Percentiles rank a stretch among this genome's conserved stretches.
phyloP scores from a whole-genome alignment of 2,329 filamentous ascomycete genomes.

The Colletotrichum viniferum region DNA sequence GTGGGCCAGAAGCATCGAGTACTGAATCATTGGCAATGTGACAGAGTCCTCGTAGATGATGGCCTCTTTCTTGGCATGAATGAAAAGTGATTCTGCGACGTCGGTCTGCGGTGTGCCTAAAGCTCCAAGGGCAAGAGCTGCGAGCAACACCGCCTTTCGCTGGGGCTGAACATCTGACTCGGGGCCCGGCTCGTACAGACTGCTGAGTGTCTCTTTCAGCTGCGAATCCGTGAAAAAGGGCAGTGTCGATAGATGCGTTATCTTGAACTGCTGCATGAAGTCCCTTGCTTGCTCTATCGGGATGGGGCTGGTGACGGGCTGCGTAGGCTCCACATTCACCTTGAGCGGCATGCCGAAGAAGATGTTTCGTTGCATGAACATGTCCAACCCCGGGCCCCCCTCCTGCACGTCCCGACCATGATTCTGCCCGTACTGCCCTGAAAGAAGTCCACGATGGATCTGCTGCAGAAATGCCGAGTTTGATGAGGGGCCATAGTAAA shows the following conservation, averaged over 20 bases:
- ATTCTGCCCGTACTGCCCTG: slow-evolving; percentile 12
- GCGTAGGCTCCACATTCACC: slow-evolving; percentile 14
- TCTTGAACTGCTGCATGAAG: slow-evolving; percentile 25
- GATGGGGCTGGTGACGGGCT: slow-evolving; percentile 8
- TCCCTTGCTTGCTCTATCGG: slow-evolving; percentile 19
- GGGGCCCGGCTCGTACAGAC: slow-evolving; percentile 18
- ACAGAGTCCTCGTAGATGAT: slow-evolving; percentile 31
- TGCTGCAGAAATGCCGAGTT: slow-evolving; percentile 35
- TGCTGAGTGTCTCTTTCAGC: slow-evolving; percentile 24
- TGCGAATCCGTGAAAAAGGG: slow-evolving; percentile 25
- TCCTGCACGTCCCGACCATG: slow-evolving; percentile 25
- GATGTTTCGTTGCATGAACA: slow-evolving; percentile 33
- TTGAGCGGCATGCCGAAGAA: slow-evolving; percentile 33
- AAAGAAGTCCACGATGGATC: slow-evolving; percentile 30
- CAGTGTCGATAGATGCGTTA: slow-evolving; percentile 14
- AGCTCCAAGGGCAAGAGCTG: slow-evolving; percentile 29
- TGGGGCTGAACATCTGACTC: slow-evolving; percentile 23
- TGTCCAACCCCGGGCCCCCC: slow-evolving; percentile 29
- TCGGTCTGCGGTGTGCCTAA: slow-evolving; percentile 27
- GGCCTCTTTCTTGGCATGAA: slow-evolving; percentile 28
- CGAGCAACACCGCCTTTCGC: slow-evolving; percentile 25
- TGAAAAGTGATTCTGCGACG: slow-evolving; percentile 27
- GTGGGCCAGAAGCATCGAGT: slow-evolving; percentile 28
- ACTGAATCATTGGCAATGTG: slow-evolving; percentile 34
- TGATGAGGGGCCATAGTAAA: slow-evolving; percentile 31